Percentiles rank a stretch among this genome's conserved stretches.
Evolutionary conservation across 148 eudicot species (phyloP).

Genomic region (Fagopyrum esculentum): DNA sequence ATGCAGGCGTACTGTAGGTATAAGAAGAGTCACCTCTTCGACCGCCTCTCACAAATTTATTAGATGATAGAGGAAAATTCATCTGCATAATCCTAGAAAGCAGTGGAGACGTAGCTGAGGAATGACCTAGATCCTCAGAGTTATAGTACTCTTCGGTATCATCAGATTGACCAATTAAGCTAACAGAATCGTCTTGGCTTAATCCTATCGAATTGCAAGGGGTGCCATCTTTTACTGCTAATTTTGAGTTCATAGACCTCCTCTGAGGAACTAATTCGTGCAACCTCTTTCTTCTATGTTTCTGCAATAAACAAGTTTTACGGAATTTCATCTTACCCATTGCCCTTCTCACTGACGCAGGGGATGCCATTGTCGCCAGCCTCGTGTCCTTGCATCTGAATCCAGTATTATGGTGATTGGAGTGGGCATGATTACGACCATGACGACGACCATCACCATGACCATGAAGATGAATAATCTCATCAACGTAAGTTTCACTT

Average conservation of each 20-base stretch:
- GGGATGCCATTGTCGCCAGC: constrained; percentile 31
- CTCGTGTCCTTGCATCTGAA: constrained; percentile 48
- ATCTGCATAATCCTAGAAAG: constrained; percentile 55
- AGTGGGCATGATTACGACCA: neutral
- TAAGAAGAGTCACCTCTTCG: constrained; percentile 73
- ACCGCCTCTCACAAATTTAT: constrained; percentile 45
- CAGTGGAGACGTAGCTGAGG: constrained; percentile 54
- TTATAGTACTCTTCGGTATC: constrained; percentile 53
- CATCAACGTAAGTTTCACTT: constrained; percentile 51
- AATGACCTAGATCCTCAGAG: constrained; percentile 53
- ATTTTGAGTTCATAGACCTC: constrained; percentile 24
- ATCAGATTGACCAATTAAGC: constrained; percentile 64
- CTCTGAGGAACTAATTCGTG: constrained; percentile 30
- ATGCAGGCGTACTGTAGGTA: constrained; percentile 81
- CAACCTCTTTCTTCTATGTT: constrained; percentile 27
- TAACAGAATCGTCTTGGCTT: constrained; percentile 47
- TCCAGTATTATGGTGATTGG: constrained; percentile 24
- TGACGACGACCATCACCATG: neutral
- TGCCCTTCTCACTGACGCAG: constrained; percentile 37
- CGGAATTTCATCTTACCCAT: constrained; percentile 51
- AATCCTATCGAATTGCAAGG: constrained; percentile 27
- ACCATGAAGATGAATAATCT: constrained; percentile 30
- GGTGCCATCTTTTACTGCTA: constrained; percentile 24
- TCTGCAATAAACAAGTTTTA: constrained; percentile 32
- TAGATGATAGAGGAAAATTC: constrained; percentile 27